Conservation (phyloP, 2,329 filamentous ascomycete genomes). For the Cladophialophora immunda region DNA sequence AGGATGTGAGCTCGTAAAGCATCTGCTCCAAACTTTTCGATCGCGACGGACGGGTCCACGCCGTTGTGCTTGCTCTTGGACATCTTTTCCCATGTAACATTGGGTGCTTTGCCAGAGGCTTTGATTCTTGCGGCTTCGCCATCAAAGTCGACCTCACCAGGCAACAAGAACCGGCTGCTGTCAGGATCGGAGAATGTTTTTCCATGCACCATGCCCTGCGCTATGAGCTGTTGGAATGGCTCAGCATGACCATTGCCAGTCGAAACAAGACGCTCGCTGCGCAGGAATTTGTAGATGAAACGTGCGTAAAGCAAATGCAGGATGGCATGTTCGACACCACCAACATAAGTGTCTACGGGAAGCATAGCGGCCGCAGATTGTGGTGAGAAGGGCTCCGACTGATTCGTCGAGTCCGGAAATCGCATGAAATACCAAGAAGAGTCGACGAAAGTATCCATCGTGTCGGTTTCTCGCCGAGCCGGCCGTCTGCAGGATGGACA, state of each 20-base stretch:
- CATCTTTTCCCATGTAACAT: constrained; percentile 86
- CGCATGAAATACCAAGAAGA: constrained; percentile 93
- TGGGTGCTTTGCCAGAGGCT: constrained; percentile 66
- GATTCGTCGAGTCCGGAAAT: constrained; percentile 76
- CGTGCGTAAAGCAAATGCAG: constrained; percentile 87
- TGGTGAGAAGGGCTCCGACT: constrained; percentile 68
- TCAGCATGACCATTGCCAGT: constrained; percentile 63
- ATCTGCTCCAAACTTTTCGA: constrained; percentile 80
- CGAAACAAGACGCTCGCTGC: constrained; percentile 56
- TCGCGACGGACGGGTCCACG: constrained; percentile 79
- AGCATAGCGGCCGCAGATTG: constrained; percentile 64
- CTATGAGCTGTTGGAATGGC: constrained; percentile 82
- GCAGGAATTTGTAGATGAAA: constrained; percentile 88
- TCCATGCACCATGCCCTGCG: constrained; percentile 93
- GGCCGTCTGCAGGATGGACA: constrained; percentile 75
- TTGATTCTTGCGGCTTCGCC: constrained; percentile 67
- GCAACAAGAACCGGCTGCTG: constrained; percentile 78
- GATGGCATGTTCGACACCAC: constrained; percentile 90
- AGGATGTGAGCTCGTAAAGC: constrained; percentile 85
- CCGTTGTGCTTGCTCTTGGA: constrained; percentile 95
- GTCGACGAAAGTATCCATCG: constrained; percentile 96
- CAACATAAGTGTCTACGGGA: constrained; percentile 87
- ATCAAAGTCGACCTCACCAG: constrained; percentile 71
- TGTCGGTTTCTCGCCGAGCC: constrained; percentile 86
- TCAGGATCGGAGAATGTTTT: constrained; percentile 79